Evolutionary conservation across 2,329 filamentous ascomycete species (phyloP), one percentile per base, ranked within the genome.

Genomic region (Cryphonectria radicalis): DNA sequence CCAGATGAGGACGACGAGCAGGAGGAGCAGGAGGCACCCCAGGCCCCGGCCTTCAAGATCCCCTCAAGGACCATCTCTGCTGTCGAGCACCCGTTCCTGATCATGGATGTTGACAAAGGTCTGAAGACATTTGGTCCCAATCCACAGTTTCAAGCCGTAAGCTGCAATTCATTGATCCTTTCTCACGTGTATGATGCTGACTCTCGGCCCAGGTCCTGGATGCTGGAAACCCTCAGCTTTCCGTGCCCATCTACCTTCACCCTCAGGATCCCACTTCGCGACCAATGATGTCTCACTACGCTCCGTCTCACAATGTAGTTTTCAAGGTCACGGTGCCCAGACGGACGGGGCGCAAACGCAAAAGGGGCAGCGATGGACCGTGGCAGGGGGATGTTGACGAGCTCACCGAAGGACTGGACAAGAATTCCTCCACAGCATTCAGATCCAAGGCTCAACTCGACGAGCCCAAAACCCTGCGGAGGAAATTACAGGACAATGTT

Each of bases 281-380:
- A 75, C 93, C 93, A 11, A 84, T 97, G 73, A 85, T 92, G 75
- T 97, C 95, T 10, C 90, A 91, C 59, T 92, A 91, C 77, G 88
- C 91, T 43, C 83, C 88, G 28, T 92, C 93, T 13, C 93, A 94
- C 78, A 97, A 98, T 77, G 83, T 98, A 28, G 86, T 98, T 28
- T 85, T 99, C 68, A 95, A 94, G 79, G 87, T 99, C 69, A 94
- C 92, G 0, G 89, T 98, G 0, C 95, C 96, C 0, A 96, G 91
- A 80, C 86, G 93, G 70, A 98, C 94, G 2, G 95, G 95, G 3
- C 89, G 94, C 72, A 97, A 93, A 81, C 89, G 95, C 71, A 97
- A 95, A 82, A 87, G 91, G 75, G 94, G 93, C n/a, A 90, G 89
- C 6, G 79, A 90, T 69, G 91, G 86, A 5, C 90, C 91, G 0